Conservation (phyloP, 441 rosid species). For the Eugenia klotzschiana region DNA sequence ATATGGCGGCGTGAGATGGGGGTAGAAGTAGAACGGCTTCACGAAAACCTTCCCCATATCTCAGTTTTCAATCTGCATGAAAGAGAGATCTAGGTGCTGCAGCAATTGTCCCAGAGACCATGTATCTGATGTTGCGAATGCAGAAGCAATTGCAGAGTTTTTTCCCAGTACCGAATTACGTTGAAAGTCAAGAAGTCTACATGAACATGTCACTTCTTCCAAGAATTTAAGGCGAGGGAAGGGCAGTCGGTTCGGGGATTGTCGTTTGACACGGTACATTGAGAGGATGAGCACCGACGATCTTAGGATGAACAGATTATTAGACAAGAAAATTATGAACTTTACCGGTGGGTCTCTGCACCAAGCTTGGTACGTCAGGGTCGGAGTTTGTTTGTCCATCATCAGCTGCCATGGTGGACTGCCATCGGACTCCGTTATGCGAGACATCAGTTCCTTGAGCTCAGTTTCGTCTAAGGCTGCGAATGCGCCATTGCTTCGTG, state of each 20-base stretch:
- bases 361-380: constrained; percentile 5
- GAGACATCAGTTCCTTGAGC: not conserved
- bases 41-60: no score
- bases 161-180: not conserved
- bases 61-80: not conserved
- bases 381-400: constrained; percentile 1
- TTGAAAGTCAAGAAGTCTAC: not conserved
- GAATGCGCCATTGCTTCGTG: not conserved
- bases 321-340: not conserved
- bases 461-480: not conserved
- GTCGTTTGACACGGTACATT: not conserved
- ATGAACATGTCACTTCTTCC: not conserved
- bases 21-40: not conserved
- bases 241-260: not conserved
- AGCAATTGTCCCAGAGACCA: not conserved
- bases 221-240: not conserved
- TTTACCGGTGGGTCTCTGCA: constrained; percentile 3
- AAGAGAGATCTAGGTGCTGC: not conserved
- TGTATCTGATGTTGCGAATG: not conserved
- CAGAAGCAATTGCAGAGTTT: not conserved
- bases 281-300: not conserved
- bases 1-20: no score
- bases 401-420: not conserved
- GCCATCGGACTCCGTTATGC: not conserved
- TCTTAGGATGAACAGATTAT: not conserved